These are phyloP conservation scores for Spergularia azorica DNA, from an alignment of 179 eudicot species.

Conservation along the genomic window DNA sequence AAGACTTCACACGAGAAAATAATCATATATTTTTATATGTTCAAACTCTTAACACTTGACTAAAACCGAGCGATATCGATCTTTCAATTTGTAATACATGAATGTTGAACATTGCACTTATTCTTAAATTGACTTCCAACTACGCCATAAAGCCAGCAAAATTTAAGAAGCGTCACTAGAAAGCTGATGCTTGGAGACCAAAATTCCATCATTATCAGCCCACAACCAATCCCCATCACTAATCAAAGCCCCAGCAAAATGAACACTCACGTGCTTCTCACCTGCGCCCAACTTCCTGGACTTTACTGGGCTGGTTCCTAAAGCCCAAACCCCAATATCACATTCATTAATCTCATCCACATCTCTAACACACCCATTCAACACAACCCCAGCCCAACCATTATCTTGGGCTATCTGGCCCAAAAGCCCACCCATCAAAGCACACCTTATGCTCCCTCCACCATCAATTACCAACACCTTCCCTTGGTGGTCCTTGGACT, in stretches of 20 bases:
- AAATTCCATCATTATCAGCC: constrained; percentile 48
- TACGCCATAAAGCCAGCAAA: neutral
- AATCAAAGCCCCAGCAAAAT: constrained; percentile 35
- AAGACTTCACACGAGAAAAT: too few species aligned
- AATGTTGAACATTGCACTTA: too few species aligned
- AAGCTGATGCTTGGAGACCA: constrained; percentile 32
- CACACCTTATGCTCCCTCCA: constrained; percentile 38
- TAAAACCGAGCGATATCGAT: too few species aligned
- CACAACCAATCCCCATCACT: constrained; percentile 43
- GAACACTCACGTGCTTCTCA: constrained; percentile 28
- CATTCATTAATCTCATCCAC: constrained; percentile 40
- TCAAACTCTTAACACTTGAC: too few species aligned
- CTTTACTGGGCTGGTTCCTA: constrained; percentile 36
- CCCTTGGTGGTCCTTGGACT: constrained; percentile 30
- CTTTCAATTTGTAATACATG: too few species aligned
- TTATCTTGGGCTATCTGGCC: constrained; percentile 39
- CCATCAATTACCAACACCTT: constrained; percentile 40
- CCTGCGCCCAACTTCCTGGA: constrained; percentile 35
- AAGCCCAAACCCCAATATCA: constrained; percentile 43
- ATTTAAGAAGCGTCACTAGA: neutral
- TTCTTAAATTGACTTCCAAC: too few species aligned
- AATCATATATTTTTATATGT: too few species aligned
- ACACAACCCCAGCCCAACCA: constrained; percentile 40
- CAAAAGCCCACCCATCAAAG: constrained; percentile 38
- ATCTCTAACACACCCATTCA: constrained; percentile 43